phyloP scores from a whole-genome alignment of 1,284 basidiomycete species.

The Sporisorium scitamineum region DNA sequence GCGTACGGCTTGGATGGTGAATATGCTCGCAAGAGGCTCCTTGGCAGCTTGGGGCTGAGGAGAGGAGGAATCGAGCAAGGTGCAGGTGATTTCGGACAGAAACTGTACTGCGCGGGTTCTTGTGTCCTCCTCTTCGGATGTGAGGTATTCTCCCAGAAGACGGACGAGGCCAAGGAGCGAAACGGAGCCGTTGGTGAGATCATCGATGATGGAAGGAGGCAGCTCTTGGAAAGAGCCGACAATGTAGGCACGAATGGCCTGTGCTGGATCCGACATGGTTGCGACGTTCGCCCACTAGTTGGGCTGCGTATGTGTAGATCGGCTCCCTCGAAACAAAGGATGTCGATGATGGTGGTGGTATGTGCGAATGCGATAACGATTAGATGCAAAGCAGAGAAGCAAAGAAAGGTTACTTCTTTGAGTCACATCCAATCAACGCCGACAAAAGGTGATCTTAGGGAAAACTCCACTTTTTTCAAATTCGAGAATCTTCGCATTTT shows the following conservation, averaged over 20 bases:
- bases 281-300: background rate
- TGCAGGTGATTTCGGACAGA: constrained; percentile 45
- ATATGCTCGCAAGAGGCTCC: constrained; percentile 75
- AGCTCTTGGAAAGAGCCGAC: constrained; percentile 48
- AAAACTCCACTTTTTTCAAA: constrained; percentile 1
- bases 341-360: background rate
- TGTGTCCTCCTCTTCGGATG: constrained; percentile 82
- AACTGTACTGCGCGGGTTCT: constrained; percentile 79
- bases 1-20: constrained; percentile 80
- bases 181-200: constrained; percentile 26
- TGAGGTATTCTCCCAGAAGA: constrained; percentile 85
- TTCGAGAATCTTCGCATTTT: background rate
- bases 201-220: constrained; percentile 53
- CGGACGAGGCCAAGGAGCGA: constrained; percentile 84
- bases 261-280: constrained; percentile 44
- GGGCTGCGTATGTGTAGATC: too few relatives aligned
- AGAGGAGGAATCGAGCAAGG: constrained; percentile 36
- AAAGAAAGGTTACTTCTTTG: too few relatives aligned
- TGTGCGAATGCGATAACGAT: too few relatives aligned
- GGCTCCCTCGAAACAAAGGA: too few relatives aligned
- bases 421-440: background rate
- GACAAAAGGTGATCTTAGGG: background rate
- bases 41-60: constrained; percentile 21
- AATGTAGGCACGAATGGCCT: constrained; percentile 53
- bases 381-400: background rate